Base-by-base conservation (phyloP, 2,329 filamentous ascomycete genomes). In the Decorospora gaudefroyi region DNA sequence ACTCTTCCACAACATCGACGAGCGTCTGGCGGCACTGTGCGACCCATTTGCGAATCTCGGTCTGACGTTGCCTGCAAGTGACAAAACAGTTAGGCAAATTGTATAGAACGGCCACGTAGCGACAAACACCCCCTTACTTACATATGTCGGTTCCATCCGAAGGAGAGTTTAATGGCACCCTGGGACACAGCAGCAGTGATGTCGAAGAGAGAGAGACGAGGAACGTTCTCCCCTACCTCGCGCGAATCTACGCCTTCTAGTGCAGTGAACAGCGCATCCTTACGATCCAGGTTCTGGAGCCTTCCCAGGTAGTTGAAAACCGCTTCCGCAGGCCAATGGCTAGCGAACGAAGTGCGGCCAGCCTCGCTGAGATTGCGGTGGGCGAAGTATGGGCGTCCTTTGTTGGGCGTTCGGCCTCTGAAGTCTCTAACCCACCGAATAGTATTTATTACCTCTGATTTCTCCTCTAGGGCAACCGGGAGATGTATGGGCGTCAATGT, bases 391-490 rank as follows among this genome's bases (percentile, higher is more conserved):
- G 64, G 59, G 21, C 63, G 45, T 6, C 65, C 65, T 42, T 67
- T 68, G 26, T 54, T 63, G 3, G 65, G 63, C 6, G 56, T 65
- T 29, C 63, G 49, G 15, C 61, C 55, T 22, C 65, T 57, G 10
- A 62, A 43, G 37, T 67, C 64, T 29, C 65, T 64, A 3, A 69
- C 62, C 65, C 64, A 68, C 45, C 57, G 52, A 18, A 68, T 64
- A 1, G 63, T 65, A 31, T 55, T 65, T 6, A 67, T 39, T 7
- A 66, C 59, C 11, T 68, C 61, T 5, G 62, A 66, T 2, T 52
- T 25, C 17, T 67, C 61, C 11, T 61, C 57, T 2, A 42, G 15
- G 3, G 55, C 31, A 2, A 64, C 47, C 6, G 62, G 61, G 4
- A 68, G 42, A 43, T 56, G 46, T 4, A 68, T 60, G 1, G 65